Evolutionary conservation across 768 basidiomycete genomes (phyloP).

Genomic region (Xanthoconium stramineum): DNA sequence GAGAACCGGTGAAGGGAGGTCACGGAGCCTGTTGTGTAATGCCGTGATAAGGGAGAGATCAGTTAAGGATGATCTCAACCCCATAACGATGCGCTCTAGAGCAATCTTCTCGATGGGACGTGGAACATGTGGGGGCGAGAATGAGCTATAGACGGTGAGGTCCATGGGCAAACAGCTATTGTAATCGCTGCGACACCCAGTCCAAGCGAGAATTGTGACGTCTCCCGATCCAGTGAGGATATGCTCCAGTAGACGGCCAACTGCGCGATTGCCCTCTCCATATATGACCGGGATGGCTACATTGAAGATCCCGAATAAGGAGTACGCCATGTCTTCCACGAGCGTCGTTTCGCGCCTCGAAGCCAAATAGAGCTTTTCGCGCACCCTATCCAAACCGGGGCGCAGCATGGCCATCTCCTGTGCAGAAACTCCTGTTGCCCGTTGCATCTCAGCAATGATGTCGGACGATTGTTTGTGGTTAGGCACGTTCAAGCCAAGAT

Average conservation of each 20-base stretch:
- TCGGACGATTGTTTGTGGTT: constrained; percentile 13
- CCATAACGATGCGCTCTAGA: too few species aligned
- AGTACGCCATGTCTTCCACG: constrained; percentile 17
- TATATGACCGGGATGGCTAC: constrained; percentile 10
- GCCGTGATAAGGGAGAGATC: too few species aligned
- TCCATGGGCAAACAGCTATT: background rate
- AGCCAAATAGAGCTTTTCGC: constrained; percentile 11
- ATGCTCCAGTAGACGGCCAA: background rate
- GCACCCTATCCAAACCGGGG: background rate
- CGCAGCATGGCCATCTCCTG: background rate
- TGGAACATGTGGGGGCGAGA: background rate
- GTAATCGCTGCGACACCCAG: background rate
- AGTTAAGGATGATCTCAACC: background rate
- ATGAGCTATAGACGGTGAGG: background rate
- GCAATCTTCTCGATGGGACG: too few species aligned
- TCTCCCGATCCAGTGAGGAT: background rate
- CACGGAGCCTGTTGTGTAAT: background rate
- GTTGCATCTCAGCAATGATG: constrained; percentile 5
- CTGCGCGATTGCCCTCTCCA: constrained; percentile 5
- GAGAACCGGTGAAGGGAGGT: background rate
- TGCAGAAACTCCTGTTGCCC: background rate
- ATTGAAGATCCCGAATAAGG: constrained; percentile 13
- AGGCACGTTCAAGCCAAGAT: background rate
- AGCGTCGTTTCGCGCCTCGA: constrained; percentile 10
- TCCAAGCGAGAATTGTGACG: background rate